These are phyloP conservation scores for Penicillium sclerotigenum DNA, from an alignment of 2,329 filamentous ascomycete genomes.

Conservation along the genomic window DNA sequence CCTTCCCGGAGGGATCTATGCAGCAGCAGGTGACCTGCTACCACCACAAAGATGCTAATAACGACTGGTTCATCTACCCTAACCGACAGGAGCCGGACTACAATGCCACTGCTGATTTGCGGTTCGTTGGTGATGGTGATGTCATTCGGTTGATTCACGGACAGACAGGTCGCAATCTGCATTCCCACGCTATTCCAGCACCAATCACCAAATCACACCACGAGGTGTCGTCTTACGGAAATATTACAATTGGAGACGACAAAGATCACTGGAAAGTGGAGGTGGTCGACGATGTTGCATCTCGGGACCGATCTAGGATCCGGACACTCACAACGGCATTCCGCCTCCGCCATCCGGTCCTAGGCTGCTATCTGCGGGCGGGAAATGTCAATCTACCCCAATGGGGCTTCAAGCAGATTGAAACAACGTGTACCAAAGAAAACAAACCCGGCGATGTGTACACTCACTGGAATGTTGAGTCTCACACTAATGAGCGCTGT, in stretches of 20 bases:
- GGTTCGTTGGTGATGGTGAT: conserved; percentile 73
- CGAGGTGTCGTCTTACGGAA: conserved; percentile 95
- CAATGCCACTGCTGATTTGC: conserved; percentile 65
- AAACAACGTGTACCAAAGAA: conserved; percentile 89
- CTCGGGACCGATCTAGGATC: conserved; percentile 76
- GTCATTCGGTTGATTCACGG: conserved; percentile 85
- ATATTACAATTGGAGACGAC: conserved; percentile 89
- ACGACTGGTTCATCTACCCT: conserved; percentile 99
- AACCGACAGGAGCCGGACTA: conserved; percentile 75
- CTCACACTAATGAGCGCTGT: conserved; percentile 90
- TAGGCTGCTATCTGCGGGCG: conserved; percentile 91
- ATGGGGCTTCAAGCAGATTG: conserved; percentile 99
- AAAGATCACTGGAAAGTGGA: conserved; percentile 98
- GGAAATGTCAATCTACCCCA: conserved; percentile 95
- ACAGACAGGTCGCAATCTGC: conserved; percentile 93
- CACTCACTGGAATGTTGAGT: conserved; percentile 98
- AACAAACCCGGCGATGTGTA: conserved; percentile 91
- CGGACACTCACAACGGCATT: conserved; percentile 92
- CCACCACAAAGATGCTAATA: conserved; percentile 99
- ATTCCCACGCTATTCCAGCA: conserved; percentile 86
- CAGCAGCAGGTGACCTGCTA: conserved; percentile 99
- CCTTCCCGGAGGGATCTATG: conserved; percentile 84
- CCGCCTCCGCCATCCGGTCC: conserved; percentile 73
- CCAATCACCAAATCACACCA: conserved; percentile 84
- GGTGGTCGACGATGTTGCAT: conserved; percentile 84